Percentiles rank a stretch among this genome's conserved stretches.
Evolutionary conservation across 257 asterid genomes (phyloP).

Genomic region (Paraleonurus japonicus): DNA sequence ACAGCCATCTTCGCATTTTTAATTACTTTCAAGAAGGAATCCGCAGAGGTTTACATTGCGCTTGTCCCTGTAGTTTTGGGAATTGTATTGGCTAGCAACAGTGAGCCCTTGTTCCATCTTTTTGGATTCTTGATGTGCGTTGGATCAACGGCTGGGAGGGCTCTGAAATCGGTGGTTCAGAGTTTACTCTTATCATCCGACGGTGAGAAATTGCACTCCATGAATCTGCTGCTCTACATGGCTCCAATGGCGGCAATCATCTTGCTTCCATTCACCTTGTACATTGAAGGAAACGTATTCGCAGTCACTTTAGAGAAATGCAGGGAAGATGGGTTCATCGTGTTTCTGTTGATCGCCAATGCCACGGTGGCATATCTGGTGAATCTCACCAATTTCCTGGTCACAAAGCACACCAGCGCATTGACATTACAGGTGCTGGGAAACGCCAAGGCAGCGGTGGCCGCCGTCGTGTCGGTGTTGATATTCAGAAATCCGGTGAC

Average conservation of each 20-base stretch:
- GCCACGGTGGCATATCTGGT: conserved; percentile 93
- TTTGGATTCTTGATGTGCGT: conserved; percentile 84
- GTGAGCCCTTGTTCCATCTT: conserved; percentile 84
- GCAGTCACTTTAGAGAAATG: conserved; percentile 62
- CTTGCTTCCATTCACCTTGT: conserved; percentile 72
- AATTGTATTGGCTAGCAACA: conserved; percentile 86
- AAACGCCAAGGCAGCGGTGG: conserved; percentile 95
- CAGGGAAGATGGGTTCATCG: conserved; percentile 64
- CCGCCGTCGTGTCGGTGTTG: conserved; percentile 91
- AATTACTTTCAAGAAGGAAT: conserved; percentile 73
- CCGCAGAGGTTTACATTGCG: conserved; percentile 84
- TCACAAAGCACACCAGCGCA: conserved; percentile 92
- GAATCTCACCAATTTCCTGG: conserved; percentile 84
- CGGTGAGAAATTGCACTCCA: conserved; percentile 85
- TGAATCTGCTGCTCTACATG: conserved; percentile 92
- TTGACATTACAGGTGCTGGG: conserved; percentile 92
- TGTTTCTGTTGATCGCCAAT: conserved; percentile 58
- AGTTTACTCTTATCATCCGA: conserved; percentile 81
- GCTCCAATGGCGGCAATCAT: conserved; percentile 95
- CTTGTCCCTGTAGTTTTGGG: conserved; percentile 91
- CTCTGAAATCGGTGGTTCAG: conserved; percentile 90
- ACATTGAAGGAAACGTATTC: conserved; percentile 84
- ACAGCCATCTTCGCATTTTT: conserved; percentile 89
- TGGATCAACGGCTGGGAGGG: conserved; percentile 95
- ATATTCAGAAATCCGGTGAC: conserved; percentile 94